Evolutionary conservation across 352 stramenopile species (phyloP).

Genomic region (Aphanomyces stellatus): DNA sequence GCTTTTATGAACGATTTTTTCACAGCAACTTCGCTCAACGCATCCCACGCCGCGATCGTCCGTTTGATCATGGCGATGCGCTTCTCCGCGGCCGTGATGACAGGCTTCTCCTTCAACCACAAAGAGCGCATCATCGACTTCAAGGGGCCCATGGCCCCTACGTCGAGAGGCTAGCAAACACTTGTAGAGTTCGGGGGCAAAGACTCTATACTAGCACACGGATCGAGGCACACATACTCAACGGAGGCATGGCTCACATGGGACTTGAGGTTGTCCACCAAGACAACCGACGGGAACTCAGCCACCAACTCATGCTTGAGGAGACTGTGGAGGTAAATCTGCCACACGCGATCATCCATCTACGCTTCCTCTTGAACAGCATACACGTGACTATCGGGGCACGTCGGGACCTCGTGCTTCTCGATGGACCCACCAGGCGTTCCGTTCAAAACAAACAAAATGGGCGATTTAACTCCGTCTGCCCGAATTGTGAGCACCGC

Average conservation of each 20-base stretch:
- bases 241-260: not conserved
- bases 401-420: not conserved
- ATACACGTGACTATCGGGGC: constrained; percentile 9
- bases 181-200: constrained; percentile 1
- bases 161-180: constrained; percentile 6
- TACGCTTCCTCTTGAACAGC: not conserved
- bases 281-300: not conserved
- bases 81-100: not conserved
- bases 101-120: not conserved
- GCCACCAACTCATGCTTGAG: not conserved
- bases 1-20: not conserved
- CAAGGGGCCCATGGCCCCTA: constrained; percentile 11
- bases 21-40: not conserved
- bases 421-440: not conserved
- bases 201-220: not conserved
- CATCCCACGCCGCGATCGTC: not conserved
- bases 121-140: not conserved
- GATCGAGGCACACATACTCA: not conserved
- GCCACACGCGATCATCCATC: not conserved
- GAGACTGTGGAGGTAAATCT: not conserved
- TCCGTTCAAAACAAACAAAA: not conserved
- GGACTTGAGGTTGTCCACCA: not conserved
- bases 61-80: not conserved
- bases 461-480: not conserved
- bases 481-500: not conserved